These are phyloP conservation scores for Wickerhamomyces queroliae DNA, from an alignment of 805 yeast genomes.

Conservation along the genomic window DNA sequence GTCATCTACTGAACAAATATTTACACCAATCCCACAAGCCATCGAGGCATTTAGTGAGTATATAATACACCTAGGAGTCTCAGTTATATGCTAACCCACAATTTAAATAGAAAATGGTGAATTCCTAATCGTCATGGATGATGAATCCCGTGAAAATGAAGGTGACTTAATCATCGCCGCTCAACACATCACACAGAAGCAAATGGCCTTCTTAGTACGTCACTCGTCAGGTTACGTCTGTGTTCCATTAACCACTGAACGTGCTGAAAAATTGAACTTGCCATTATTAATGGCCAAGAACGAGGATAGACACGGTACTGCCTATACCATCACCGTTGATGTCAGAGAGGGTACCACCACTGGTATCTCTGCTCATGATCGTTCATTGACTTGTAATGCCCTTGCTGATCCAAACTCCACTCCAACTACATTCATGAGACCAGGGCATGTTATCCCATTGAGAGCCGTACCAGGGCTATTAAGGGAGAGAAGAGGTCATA, in stretches of 20 bases:
- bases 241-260: constrained; percentile 71
- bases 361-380: constrained; percentile 92
- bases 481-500: constrained; percentile 82
- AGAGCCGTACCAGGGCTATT: constrained; percentile 87
- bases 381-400: constrained; percentile 73
- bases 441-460: constrained; percentile 93
- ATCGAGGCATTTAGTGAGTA: constrained; percentile 56
- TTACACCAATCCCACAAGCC: constrained; percentile 62
- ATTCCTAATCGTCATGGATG: constrained; percentile 94
- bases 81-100: neutral
- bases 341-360: constrained; percentile 87
- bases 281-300: constrained; percentile 58
- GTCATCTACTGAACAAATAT: constrained; percentile 14
- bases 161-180: constrained; percentile 98
- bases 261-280: constrained; percentile 76
- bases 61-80: neutral
- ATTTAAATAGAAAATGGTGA: constrained; percentile 27
- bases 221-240: constrained; percentile 90
- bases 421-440: constrained; percentile 71
- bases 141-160: constrained; percentile 93
- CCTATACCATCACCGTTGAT: constrained; percentile 92
- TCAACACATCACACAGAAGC: constrained; percentile 63
- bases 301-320: constrained; percentile 90
- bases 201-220: constrained; percentile 92
- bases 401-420: constrained; percentile 57